A percentile compares a stretch with the other conserved stretches of the same genome.
These are phyloP conservation scores for Biscogniauxia sp. DNA, from an alignment of 2,329 filamentous ascomycete species.

Conservation along the genomic window DNA sequence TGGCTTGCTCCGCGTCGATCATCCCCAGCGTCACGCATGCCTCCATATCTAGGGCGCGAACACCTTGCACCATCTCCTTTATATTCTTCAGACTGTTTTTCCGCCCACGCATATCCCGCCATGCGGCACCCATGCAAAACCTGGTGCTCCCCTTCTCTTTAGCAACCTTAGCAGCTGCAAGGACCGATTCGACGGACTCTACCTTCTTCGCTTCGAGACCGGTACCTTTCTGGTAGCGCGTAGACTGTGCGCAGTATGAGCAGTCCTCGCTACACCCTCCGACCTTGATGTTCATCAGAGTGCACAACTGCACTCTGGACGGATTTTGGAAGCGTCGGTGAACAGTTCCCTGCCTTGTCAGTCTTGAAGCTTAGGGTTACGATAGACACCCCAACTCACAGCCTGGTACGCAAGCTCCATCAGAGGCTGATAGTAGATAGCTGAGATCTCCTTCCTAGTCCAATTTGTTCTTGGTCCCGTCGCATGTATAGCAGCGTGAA, in stretches of 20 bases:
- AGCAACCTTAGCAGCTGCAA: slow-evolving; percentile 73
- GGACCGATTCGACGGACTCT: slow-evolving; percentile 75
- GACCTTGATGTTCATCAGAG: slow-evolving; percentile 95
- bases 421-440: slow-evolving; percentile 78
- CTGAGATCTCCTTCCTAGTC: slow-evolving; percentile 77
- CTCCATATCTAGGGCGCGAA: slow-evolving; percentile 81
- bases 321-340: slow-evolving; percentile 86
- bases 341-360: slow-evolving; percentile 58
- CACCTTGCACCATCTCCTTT: slow-evolving; percentile 80
- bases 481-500: slow-evolving; percentile 34
- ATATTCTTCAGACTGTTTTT: slow-evolving; percentile 82
- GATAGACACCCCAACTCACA: slow-evolving; percentile 43
- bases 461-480: slow-evolving; percentile 66
- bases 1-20: slow-evolving; percentile 79
- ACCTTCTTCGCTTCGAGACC: slow-evolving; percentile 79
- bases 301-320: slow-evolving; percentile 84
- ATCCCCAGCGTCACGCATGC: slow-evolving; percentile 91
- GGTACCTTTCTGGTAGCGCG: slow-evolving; percentile 72
- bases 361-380: slow-evolving; percentile 11
- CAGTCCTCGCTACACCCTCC: slow-evolving; percentile 91
- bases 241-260: slow-evolving; percentile 88
- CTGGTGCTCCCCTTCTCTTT: slow-evolving; percentile 82
- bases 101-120: slow-evolving; percentile 90
- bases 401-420: slow-evolving; percentile 75
- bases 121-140: slow-evolving; percentile 94